These are phyloP conservation scores for Nicotiana tabacum DNA, from an alignment of 257 asterid species.

Conservation along the genomic window DNA sequence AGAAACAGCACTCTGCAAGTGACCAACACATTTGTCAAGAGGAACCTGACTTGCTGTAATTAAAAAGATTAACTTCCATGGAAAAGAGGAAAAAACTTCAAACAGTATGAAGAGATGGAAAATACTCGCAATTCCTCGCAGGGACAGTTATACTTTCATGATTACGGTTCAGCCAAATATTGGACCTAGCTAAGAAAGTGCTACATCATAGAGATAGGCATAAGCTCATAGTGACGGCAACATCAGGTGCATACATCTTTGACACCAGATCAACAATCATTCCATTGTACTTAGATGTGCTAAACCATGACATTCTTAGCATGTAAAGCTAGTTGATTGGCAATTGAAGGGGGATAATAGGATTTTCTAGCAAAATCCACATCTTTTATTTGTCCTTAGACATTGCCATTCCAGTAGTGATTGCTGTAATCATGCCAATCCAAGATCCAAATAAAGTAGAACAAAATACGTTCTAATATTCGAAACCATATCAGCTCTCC, in stretches of 20 bases:
- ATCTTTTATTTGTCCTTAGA: not conserved
- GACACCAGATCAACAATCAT: not conserved
- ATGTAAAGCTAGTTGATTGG: not conserved
- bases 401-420: not conserved
- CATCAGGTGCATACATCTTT: not conserved
- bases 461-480: not conserved
- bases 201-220: not conserved
- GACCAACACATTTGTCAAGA: not conserved
- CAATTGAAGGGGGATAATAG: not conserved
- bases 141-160: not conserved
- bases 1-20: constrained; percentile 71
- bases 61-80: not conserved
- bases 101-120: not conserved
- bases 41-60: not conserved
- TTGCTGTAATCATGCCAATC: not conserved
- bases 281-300: not conserved
- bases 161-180: not conserved
- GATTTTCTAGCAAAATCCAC: not conserved
- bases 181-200: not conserved
- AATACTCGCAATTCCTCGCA: not conserved
- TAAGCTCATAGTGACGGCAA: not conserved
- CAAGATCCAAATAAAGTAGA: not conserved
- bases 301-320: not conserved
- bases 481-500: not conserved
- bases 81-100: not conserved